Percentiles rank a stretch among this genome's conserved stretches.
Conservation (phyloP, 805 yeast genomes). For the Candida montana region DNA sequence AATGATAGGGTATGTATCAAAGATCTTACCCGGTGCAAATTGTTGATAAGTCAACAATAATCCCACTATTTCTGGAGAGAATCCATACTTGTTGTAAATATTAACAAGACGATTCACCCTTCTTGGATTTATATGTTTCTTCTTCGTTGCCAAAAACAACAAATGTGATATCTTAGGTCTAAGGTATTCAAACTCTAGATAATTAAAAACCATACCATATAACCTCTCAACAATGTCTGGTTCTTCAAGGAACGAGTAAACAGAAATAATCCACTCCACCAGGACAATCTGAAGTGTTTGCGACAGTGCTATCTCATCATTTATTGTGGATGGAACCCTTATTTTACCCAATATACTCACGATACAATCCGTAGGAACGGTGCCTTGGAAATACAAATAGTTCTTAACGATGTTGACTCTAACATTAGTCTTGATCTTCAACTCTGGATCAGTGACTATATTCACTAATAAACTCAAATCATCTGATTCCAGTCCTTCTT, state of each 20-base stretch:
- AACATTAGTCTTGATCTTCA: background rate
- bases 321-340: conserved; percentile 24
- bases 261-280: conserved; percentile 31
- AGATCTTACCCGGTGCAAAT: conserved; percentile 20
- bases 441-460: conserved; percentile 7
- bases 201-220: conserved; percentile 29
- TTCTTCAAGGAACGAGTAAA: conserved; percentile 22
- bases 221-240: conserved; percentile 12
- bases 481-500: conserved; percentile 7
- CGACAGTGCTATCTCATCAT: conserved; percentile 19
- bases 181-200: conserved; percentile 31
- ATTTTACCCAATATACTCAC: conserved; percentile 25
- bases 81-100: conserved; percentile 18
- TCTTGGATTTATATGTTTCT: conserved; percentile 26
- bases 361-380: conserved; percentile 22
- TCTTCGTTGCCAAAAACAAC: conserved; percentile 28
- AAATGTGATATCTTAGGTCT: conserved; percentile 31
- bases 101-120: conserved; percentile 23
- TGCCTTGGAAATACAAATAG: conserved; percentile 26
- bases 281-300: conserved; percentile 24
- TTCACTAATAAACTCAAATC: conserved; percentile 10
- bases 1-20: conserved; percentile 23
- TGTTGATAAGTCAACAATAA: conserved; percentile 21
- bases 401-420: conserved; percentile 21
- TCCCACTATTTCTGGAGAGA: conserved; percentile 18